phyloP scores from a whole-genome alignment of 352 stramenopile genomes.

The Bremia lactucae region DNA sequence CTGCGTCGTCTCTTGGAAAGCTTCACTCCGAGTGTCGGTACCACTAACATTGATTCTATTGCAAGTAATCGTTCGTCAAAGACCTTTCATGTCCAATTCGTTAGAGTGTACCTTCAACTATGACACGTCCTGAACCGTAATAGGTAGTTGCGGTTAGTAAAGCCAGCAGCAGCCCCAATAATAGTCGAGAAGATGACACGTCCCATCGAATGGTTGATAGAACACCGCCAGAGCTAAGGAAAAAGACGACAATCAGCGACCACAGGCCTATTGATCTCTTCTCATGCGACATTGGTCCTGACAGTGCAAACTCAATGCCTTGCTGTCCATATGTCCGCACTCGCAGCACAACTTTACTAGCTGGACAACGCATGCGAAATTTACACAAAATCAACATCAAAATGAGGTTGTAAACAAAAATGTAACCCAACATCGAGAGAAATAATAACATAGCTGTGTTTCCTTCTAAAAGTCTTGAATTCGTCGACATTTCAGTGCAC shows the following conservation, averaged over 20 bases:
- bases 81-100: background rate
- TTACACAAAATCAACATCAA: too few species aligned
- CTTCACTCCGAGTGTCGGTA: slow-evolving; percentile 65
- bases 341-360: slow-evolving; percentile 30
- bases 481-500: too few species aligned
- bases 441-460: too few species aligned
- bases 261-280: slow-evolving; percentile 6
- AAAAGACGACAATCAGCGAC: slow-evolving; percentile 8
- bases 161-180: slow-evolving; percentile 10
- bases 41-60: slow-evolving; percentile 65
- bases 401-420: slow-evolving; percentile 1
- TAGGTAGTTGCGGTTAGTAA: slow-evolving; percentile 12
- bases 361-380: too few species aligned
- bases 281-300: slow-evolving; percentile 4
- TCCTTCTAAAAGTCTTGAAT: too few species aligned
- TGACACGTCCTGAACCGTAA: slow-evolving; percentile 8
- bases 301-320: slow-evolving; percentile 47
- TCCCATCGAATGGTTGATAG: slow-evolving; percentile 12
- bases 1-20: slow-evolving; percentile 47
- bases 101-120: slow-evolving; percentile 18
- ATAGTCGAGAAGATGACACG: slow-evolving; percentile 12
- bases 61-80: background rate
- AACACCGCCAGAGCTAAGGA: slow-evolving; percentile 8
- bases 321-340: slow-evolving; percentile 38
- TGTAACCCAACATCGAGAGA: too few species aligned